Conservation (phyloP, 164 flowering plant genomes). For the Malania oleifera region DNA sequence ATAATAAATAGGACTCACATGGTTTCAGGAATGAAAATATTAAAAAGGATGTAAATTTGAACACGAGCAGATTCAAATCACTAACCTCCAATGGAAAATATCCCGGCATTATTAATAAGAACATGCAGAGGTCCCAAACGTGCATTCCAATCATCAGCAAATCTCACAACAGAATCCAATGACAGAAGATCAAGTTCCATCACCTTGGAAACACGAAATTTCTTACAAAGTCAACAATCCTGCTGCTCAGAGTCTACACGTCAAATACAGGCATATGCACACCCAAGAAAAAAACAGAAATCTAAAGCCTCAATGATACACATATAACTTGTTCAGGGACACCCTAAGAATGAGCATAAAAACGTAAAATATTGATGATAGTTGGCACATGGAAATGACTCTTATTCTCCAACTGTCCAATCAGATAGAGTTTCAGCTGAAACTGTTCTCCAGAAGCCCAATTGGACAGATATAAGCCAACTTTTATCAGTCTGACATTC, state of each 20-base stretch:
- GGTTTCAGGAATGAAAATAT: not conserved
- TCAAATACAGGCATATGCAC: too few relatives aligned
- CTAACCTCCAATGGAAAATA: slow-evolving; percentile 88
- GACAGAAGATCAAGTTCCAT: slow-evolving; percentile 95
- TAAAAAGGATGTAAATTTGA: not conserved
- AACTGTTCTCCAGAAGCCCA: not conserved
- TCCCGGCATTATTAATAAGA: slow-evolving; percentile 95
- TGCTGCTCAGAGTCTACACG: not conserved
- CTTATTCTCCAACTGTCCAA: too few relatives aligned
- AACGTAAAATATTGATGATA: too few relatives aligned
- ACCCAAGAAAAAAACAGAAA: too few relatives aligned
- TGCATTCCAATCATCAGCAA: slow-evolving; percentile 87
- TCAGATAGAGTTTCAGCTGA: too few relatives aligned
- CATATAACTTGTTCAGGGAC: too few relatives aligned
- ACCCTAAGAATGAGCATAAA: too few relatives aligned
- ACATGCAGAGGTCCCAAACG: slow-evolving; percentile 75
- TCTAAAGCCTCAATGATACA: too few relatives aligned
- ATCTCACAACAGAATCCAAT: slow-evolving; percentile 78
- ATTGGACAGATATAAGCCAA: too few relatives aligned
- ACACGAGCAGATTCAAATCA: slow-evolving; percentile 2
- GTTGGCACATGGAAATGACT: too few relatives aligned
- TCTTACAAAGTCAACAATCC: slow-evolving; percentile 1
- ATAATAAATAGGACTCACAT: not conserved
- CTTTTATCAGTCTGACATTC: too few relatives aligned
- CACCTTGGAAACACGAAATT: slow-evolving; percentile 38